These are phyloP conservation scores for Alternaria metachromatica DNA, from an alignment of 2,329 filamentous ascomycete species.

Conservation along the genomic window DNA sequence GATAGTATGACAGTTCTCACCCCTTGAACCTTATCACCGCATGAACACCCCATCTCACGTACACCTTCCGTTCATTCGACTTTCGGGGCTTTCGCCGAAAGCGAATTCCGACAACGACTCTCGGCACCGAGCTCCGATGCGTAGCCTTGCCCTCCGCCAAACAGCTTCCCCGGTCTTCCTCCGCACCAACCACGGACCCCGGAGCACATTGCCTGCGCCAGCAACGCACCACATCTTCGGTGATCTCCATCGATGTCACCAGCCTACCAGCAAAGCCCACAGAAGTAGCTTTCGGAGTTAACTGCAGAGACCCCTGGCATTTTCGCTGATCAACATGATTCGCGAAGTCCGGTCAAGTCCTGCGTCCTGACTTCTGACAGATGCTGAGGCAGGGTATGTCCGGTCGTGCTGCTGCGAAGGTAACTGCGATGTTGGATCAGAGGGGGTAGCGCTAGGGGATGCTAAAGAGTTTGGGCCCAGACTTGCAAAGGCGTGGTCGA, in stretches of 20 bases:
- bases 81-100: neutral
- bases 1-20: neutral
- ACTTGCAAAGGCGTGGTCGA: neutral
- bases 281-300: neutral
- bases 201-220: neutral
- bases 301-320: neutral
- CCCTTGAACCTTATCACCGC: neutral
- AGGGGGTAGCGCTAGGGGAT: neutral
- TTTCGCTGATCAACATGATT: neutral
- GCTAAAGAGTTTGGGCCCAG: neutral
- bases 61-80: neutral
- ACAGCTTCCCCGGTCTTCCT: neutral
- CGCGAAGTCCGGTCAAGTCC: neutral
- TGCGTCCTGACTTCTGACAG: neutral
- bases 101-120: neutral
- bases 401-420: neutral
- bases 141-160: neutral
- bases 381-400: neutral
- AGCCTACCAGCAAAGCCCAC: neutral
- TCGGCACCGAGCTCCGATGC: neutral
- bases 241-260: neutral
- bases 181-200: slow-evolving; percentile 8
- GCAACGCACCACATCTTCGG: neutral
- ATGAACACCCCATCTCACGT: neutral
- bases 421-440: neutral